phyloP scores from a whole-genome alignment of 495 filamentous ascomycete species.

The Alectoria sarmentosa region DNA sequence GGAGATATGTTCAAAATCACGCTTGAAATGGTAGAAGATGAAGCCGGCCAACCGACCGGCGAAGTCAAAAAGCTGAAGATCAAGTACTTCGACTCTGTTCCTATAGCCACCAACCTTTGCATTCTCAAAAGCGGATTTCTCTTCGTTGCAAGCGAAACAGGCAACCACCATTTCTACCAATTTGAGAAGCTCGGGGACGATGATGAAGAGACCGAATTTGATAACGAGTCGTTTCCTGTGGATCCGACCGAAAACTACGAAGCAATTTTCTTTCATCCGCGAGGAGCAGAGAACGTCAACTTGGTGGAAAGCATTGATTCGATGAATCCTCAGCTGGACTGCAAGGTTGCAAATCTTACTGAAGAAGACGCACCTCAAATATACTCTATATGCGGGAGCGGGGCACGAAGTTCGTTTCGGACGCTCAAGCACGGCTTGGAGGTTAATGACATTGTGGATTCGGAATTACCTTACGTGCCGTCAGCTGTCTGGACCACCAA shows the following conservation, averaged over 20 bases:
- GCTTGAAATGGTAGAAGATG: slow-evolving; percentile 82
- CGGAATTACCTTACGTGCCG: slow-evolving; percentile 76
- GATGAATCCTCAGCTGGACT: slow-evolving; percentile 85
- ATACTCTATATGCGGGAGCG: slow-evolving; percentile 81
- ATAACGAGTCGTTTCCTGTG: slow-evolving; percentile 72
- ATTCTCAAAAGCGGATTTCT: slow-evolving; percentile 95
- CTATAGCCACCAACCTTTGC: slow-evolving; percentile 74
- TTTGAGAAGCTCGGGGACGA: slow-evolving; percentile 98
- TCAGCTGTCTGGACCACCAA: slow-evolving; percentile 95
- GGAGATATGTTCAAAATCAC: slow-evolving; percentile 97
- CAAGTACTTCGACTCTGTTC: slow-evolving; percentile 97
- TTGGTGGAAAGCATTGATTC: slow-evolving; percentile 81
- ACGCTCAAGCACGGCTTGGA: slow-evolving; percentile 88
- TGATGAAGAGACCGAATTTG: slow-evolving; percentile 78
- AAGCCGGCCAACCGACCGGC: slow-evolving; percentile 65
- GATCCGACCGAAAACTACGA: slow-evolving; percentile 61
- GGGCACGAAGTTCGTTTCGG: slow-evolving; percentile 81
- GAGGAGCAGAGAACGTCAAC: slow-evolving; percentile 71
- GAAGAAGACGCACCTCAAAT: slow-evolving; percentile 96
- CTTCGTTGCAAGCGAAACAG: slow-evolving; percentile 86
- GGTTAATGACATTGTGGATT: slow-evolving; percentile 90
- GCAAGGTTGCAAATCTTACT: slow-evolving; percentile 79
- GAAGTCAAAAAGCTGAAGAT: slow-evolving; percentile 81
- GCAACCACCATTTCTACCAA: slow-evolving; percentile 93
- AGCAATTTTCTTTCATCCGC: slow-evolving; percentile 77